Percentiles rank a stretch among this genome's conserved stretches.
Conservation (phyloP, 345 rosid species). For the Syzygium oleosum region DNA sequence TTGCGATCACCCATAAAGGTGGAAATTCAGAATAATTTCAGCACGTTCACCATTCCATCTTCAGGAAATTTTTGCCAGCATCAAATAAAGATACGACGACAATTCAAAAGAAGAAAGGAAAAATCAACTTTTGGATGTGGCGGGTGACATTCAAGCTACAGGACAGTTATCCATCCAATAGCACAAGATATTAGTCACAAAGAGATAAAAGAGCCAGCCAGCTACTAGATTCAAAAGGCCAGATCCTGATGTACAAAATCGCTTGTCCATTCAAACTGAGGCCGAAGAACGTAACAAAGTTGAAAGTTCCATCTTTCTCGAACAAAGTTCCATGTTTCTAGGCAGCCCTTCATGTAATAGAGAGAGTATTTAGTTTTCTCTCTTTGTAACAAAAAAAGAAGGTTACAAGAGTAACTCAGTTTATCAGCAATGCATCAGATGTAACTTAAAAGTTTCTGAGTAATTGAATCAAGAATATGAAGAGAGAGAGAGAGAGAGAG, state of each 20-base stretch:
- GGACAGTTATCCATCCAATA: not conserved
- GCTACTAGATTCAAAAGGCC: not conserved
- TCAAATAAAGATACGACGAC: not conserved
- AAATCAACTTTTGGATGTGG: not conserved
- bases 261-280: not conserved
- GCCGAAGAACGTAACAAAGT: not conserved
- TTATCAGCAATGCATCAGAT: not conserved
- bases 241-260: not conserved
- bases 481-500: not conserved
- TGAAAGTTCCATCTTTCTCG: not conserved
- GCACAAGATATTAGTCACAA: not conserved
- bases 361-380: not conserved
- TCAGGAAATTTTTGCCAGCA: not conserved
- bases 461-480: not conserved
- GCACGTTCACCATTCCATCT: not conserved
- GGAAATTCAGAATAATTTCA: not conserved
- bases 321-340: not conserved
- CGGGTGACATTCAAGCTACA: not conserved
- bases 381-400: not conserved
- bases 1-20: not conserved
- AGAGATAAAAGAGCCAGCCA: not conserved
- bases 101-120: not conserved
- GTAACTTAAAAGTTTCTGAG: not conserved
- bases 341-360: not conserved
- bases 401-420: not conserved